Evolutionary conservation across 1,284 basidiomycete species (phyloP).

Genomic region (Golubevia sp.): DNA sequence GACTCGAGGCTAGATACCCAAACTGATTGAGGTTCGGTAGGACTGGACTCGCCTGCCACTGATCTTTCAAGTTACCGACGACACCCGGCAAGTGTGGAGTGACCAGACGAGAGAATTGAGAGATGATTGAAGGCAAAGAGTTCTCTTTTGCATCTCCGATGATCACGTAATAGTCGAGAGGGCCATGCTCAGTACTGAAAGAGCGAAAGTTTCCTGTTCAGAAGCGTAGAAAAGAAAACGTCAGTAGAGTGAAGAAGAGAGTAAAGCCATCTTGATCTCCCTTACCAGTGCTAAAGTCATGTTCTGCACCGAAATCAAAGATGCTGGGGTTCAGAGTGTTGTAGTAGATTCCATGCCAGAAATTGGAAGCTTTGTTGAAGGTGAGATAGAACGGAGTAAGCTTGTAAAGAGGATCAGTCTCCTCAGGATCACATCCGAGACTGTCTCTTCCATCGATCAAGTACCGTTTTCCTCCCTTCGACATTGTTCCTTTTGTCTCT

Average conservation of each 20-base stretch:
- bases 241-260: too few relatives aligned
- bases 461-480: slow-evolving; percentile 21
- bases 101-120: slow-evolving; percentile 13
- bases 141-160: slow-evolving; percentile 3
- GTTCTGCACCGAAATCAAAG: slow-evolving; percentile 25
- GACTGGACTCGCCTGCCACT: slow-evolving; percentile 14
- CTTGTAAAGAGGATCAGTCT: slow-evolving; percentile 20
- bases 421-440: slow-evolving; percentile 13
- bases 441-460: slow-evolving; percentile 23
- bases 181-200: slow-evolving; percentile 20
- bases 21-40: slow-evolving; percentile 23
- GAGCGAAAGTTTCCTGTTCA: slow-evolving; percentile 20
- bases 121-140: slow-evolving; percentile 12
- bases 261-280: too few relatives aligned
- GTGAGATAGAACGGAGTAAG: slow-evolving; percentile 18
- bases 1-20: slow-evolving; percentile 17
- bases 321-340: slow-evolving; percentile 18
- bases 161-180: slow-evolving; percentile 18
- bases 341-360: slow-evolving; percentile 28
- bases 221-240: too few relatives aligned
- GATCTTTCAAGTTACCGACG: slow-evolving; percentile 3
- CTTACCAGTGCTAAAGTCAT: slow-evolving; percentile 18
- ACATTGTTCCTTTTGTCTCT: slow-evolving; percentile 18
- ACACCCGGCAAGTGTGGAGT: slow-evolving; percentile 11
- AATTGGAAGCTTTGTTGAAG: slow-evolving; percentile 10